These are phyloP conservation scores for Dactylellina parvicollis DNA, from an alignment of 2,329 filamentous ascomycete species.

Conservation along the genomic window DNA sequence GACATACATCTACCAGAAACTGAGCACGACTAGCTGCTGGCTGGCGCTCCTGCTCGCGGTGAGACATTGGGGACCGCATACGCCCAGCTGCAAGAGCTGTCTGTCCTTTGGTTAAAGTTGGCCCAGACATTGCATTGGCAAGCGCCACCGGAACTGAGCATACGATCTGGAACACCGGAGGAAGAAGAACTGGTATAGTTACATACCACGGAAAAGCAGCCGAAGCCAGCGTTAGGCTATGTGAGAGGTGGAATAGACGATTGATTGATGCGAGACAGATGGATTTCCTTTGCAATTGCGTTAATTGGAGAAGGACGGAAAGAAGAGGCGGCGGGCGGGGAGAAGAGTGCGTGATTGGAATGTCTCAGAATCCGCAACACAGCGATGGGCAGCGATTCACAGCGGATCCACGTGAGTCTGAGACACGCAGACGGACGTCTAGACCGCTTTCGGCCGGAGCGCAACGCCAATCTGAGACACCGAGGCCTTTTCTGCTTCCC, in stretches of 20 bases:
- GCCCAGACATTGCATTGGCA: background rate
- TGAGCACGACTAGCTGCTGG: background rate
- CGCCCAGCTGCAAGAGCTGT: background rate
- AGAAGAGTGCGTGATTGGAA: conserved; percentile 10
- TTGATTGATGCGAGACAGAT: no score
- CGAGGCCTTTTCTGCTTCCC: background rate
- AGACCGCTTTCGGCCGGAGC: conserved; percentile 28
- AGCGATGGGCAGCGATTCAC: background rate
- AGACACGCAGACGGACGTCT: conserved; percentile 27
- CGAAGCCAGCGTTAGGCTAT: no score
- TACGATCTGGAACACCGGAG: no score
- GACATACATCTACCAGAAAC: conserved; percentile 21
- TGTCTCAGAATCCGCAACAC: conserved; percentile 13
- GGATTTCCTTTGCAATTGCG: no score
- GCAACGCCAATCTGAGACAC: conserved; percentile 41
- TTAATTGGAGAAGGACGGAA: no score
- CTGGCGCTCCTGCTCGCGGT: background rate
- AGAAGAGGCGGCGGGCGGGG: background rate
- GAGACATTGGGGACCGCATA: background rate
- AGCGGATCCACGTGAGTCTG: conserved; percentile 40
- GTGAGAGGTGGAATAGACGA: no score
- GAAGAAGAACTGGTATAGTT: no score
- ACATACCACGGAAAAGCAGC: no score
- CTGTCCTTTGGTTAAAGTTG: conserved; percentile 13
- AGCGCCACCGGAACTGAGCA: background rate